These are phyloP conservation scores for Aspergillus indologenus DNA, from an alignment of 495 filamentous ascomycete species.

Conservation along the genomic window DNA sequence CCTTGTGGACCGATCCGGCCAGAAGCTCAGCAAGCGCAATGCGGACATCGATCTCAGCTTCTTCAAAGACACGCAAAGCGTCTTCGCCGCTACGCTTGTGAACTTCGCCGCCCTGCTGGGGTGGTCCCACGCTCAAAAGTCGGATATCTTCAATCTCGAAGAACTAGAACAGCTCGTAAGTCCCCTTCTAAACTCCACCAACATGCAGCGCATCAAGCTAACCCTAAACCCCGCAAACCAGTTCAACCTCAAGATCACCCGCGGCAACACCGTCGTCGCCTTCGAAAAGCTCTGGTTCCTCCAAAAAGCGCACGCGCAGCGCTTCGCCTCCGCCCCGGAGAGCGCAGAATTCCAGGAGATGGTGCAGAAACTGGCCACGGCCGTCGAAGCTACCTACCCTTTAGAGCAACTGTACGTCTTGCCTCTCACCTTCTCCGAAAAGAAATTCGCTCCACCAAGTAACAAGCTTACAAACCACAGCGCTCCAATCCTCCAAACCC, in stretches of 20 bases:
- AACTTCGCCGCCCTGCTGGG: constrained; percentile 86
- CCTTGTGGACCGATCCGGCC: constrained; percentile 66
- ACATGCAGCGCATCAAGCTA: background rate
- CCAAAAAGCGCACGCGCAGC: constrained; percentile 66
- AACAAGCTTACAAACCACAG: constrained; percentile 23
- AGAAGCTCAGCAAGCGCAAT: constrained; percentile 90
- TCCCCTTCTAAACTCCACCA: constrained; percentile 3
- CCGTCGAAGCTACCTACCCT: constrained; percentile 32
- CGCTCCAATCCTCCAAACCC: constrained; percentile 29
- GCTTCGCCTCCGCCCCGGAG: constrained; percentile 29
- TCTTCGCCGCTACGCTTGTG: constrained; percentile 69
- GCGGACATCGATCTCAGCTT: constrained; percentile 64
- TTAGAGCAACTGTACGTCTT: constrained; percentile 29
- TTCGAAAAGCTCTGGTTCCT: constrained; percentile 77
- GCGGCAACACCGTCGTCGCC: constrained; percentile 82
- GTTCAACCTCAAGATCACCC: constrained; percentile 83
- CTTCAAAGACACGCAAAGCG: constrained; percentile 61
- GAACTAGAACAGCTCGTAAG: constrained; percentile 66
- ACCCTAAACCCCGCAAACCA: constrained; percentile 29
- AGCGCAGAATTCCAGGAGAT: constrained; percentile 47
- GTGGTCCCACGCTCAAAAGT: constrained; percentile 68
- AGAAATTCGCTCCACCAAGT: too few relatives aligned
- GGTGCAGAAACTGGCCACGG: constrained; percentile 36
- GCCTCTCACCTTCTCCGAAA: background rate
- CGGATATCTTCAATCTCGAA: constrained; percentile 67